These are phyloP conservation scores for Oropetium thomaeum DNA, from an alignment of 176 grass and related monocot genomes.

Conservation along the genomic window DNA sequence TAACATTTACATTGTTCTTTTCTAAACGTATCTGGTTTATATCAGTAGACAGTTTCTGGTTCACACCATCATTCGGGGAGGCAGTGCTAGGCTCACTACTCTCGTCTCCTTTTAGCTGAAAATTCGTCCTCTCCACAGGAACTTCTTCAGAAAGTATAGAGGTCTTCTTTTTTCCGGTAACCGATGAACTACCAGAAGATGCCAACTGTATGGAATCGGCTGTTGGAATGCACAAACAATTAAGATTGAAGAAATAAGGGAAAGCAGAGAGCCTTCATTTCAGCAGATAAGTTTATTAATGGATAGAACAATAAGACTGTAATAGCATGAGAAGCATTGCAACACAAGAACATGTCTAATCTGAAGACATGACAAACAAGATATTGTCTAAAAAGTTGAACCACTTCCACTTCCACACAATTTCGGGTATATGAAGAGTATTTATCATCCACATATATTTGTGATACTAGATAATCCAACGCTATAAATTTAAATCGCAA, in stretches of 20 bases:
- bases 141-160: constrained; percentile 38
- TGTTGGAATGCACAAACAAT: constrained; percentile 41
- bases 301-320: not conserved
- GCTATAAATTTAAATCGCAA: not conserved
- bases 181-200: constrained; percentile 29
- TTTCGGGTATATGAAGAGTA: not conserved
- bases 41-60: constrained; percentile 43
- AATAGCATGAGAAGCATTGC: not conserved
- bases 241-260: constrained; percentile 16
- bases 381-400: not conserved
- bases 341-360: constrained; percentile 28
- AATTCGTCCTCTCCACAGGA: constrained; percentile 29
- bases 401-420: not conserved
- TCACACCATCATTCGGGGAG: constrained; percentile 25
- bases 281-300: constrained; percentile 16
- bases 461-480: not conserved
- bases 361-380: constrained; percentile 13
- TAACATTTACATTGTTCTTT: constrained; percentile 44
- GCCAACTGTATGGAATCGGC: constrained; percentile 24
- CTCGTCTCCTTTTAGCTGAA: constrained; percentile 26
- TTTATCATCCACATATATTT: constrained; percentile 8
- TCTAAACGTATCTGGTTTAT: constrained; percentile 47
- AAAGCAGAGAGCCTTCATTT: constrained; percentile 6
- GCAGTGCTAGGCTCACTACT: constrained; percentile 32
- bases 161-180: constrained; percentile 43